Conservation (phyloP, 129 eudicot genomes). For the Oenanthe sinensis region DNA sequence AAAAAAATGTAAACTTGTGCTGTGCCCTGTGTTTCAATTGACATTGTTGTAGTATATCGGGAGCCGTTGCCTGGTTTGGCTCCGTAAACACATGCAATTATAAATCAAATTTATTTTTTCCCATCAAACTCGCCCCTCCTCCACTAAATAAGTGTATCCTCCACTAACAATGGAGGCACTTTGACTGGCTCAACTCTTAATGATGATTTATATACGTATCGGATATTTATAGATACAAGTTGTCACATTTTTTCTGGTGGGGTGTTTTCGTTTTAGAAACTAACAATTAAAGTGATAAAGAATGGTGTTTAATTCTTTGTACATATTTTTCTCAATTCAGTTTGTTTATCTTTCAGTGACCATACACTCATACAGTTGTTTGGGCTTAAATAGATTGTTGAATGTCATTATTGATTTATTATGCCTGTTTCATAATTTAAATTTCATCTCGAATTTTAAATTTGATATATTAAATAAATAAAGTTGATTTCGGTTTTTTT, state of each 20-base stretch:
- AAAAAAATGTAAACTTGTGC: background rate
- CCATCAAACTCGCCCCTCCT: conserved; percentile 5
- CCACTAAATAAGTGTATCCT: conserved; percentile 16
- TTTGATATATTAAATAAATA: no score
- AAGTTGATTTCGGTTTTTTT: no score
- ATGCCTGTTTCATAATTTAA: no score
- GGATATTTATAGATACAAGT: background rate
- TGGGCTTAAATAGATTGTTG: no score
- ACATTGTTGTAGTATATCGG: background rate
- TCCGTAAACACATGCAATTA: conserved; percentile 18
- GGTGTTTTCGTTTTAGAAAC: background rate
- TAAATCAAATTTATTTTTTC: conserved; percentile 2
- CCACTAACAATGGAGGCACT: conserved; percentile 29
- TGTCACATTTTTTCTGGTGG: conserved; percentile 2
- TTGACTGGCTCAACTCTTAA: conserved; percentile 10
- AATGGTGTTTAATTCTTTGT: background rate
- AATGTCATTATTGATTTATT: no score
- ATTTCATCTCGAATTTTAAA: no score
- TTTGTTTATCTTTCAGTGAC: no score
- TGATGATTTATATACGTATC: background rate
- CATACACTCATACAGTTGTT: no score
- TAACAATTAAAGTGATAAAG: background rate
- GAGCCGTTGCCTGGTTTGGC: no score
- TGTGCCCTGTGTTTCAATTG: background rate
- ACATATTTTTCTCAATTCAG: background rate